Base-by-base conservation (phyloP, 2,329 filamentous ascomycete genomes). In the Cladosporium sp. region DNA sequence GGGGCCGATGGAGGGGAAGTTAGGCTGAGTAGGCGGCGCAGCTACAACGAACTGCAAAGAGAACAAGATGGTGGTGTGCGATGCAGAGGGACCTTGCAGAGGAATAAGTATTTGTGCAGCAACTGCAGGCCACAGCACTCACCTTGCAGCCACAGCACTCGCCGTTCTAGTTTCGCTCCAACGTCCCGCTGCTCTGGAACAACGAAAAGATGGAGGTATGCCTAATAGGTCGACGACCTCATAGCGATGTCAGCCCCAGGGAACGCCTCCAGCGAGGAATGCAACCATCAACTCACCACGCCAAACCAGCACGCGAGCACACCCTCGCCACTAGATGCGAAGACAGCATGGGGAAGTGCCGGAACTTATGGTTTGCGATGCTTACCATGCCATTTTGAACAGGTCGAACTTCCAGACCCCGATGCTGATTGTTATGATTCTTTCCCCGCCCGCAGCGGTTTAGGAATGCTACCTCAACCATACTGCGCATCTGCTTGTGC, bases 231-330 rank as follows among this genome's bases (percentile, higher is more conserved):
- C 28, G 20, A 37, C 40, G 49, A 45, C 45, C 55, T 34, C 39
- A 45, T 52, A 37, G 47, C 50, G 49, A 51, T 59, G 56, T 59
- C 56, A 59, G 56, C 56, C 56, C 50, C 56, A 45, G 39, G 59
- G 63, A 69, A 66, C 66, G 65, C 67, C 66, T 68, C 66, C 55
- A 57, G 59, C 50, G 55, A 66, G 67, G 67, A 70, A 69, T 70
- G 67, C 65, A 66, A 65, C 65, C 56, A 45, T 52, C 42, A 51
- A 38, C 49, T 52, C 25, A 45, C 56, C 38, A 37, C 56, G 38
- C 56, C 28, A 34, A 52, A 59, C 45, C 42, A 45, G 38, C 37
- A 45, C 56, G 49, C 47, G 49, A 59, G 25, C 47, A 51, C 47
- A 47, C 56, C 56, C 39, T 51, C 50, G 49, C 49, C 49, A 45